Evolutionary conservation across 345 rosid species (phyloP).

Genomic region (Brassica nigra): DNA sequence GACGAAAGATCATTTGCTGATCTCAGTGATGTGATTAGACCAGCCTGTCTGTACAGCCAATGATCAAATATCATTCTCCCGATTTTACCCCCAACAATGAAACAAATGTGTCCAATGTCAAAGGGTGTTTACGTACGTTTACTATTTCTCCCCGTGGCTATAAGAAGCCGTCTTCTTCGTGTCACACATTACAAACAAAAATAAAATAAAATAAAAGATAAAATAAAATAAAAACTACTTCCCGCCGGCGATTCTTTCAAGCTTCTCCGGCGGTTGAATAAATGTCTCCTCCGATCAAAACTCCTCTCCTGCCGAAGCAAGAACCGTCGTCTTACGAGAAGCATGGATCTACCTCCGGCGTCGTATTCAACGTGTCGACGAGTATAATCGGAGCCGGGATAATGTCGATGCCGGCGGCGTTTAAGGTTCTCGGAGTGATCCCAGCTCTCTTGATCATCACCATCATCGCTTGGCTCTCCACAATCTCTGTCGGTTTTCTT

Average conservation of each 20-base stretch:
- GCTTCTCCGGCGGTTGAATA: conserved; percentile 22
- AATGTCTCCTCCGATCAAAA: conserved; percentile 57
- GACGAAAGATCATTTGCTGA: conserved; percentile 22
- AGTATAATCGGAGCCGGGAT: conserved; percentile 87
- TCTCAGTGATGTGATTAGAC: not conserved
- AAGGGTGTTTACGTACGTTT: conserved; percentile 22
- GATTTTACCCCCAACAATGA: not conserved
- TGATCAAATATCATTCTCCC: conserved; percentile 10
- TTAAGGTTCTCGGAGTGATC: conserved; percentile 74
- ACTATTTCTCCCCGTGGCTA: not conserved
- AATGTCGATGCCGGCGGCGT: conserved; percentile 92
- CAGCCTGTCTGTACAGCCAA: conserved; percentile 26
- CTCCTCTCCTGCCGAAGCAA: conserved; percentile 56
- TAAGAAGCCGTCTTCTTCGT: conserved; percentile 23
- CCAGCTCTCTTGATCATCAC: conserved; percentile 71
- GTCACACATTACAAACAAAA: not conserved
- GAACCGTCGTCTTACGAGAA: conserved; percentile 26
- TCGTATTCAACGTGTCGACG: conserved; percentile 86
- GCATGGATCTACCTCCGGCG: conserved; percentile 57
- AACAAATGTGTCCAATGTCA: not conserved
- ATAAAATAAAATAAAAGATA: not conserved
- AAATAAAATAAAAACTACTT: not conserved
- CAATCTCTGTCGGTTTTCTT: conserved; percentile 66
- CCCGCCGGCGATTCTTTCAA: conserved; percentile 32
- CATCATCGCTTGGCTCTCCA: conserved; percentile 67